These are phyloP conservation scores for Garcia nutans DNA, from an alignment of 345 rosid genomes.

Conservation along the genomic window DNA sequence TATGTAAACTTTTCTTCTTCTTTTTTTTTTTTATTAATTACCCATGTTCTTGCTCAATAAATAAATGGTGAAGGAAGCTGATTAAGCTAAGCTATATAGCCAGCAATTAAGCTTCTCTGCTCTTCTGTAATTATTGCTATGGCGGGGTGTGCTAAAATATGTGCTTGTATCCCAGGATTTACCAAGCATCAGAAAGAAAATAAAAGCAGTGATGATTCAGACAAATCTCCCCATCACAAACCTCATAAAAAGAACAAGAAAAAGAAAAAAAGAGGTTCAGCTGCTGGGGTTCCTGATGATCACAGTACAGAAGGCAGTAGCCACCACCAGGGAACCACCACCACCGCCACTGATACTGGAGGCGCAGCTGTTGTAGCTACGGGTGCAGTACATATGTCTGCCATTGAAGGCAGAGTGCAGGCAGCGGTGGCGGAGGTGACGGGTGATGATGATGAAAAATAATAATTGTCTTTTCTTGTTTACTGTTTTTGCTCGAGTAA, in stretches of 20 bases:
- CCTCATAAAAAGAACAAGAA: not conserved
- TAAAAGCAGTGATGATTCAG: not conserved
- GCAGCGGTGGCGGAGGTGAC: conserved; percentile 20
- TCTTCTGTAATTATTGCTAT: not conserved
- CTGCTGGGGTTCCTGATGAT: not conserved
- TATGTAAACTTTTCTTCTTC: not conserved
- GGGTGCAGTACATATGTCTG: conserved; percentile 18
- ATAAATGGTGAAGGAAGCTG: not conserved
- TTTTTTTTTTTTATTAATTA: not conserved
- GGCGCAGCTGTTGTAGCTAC: conserved; percentile 17
- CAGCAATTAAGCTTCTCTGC: no score
- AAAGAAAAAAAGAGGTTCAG: not conserved
- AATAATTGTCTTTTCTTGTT: not conserved
- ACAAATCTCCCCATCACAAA: conserved; percentile 10
- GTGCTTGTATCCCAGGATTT: conserved; percentile 22
- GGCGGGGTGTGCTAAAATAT: conserved; percentile 18
- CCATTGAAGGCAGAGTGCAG: conserved; percentile 26
- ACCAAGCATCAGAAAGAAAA: conserved; percentile 12
- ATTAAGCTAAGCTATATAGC: not conserved
- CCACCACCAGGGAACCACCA: conserved; percentile 8
- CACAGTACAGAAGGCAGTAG: not conserved
- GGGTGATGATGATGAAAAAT: not conserved
- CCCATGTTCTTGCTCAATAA: not conserved
- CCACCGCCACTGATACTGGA: conserved; percentile 11
- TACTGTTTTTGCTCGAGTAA: not conserved